Evolutionary conservation across 352 stramenopile genomes (phyloP).

Genomic region (Thalassiosira hispida): DNA sequence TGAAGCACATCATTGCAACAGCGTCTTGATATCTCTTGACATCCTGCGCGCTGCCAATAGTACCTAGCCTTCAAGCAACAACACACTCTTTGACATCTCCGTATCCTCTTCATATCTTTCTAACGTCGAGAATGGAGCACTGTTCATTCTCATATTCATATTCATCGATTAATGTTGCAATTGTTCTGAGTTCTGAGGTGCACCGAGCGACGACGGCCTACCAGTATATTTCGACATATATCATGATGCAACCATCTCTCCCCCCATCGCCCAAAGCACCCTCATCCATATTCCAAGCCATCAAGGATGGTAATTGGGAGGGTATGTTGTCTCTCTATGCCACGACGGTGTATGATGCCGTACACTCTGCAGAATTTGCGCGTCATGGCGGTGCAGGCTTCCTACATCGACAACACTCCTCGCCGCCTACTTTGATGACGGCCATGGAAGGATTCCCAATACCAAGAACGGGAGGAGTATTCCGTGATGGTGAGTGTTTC

Average conservation of each 20-base stretch:
- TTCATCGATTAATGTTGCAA: too few species aligned
- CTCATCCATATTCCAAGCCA: constrained; percentile 45
- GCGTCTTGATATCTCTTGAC: too few species aligned
- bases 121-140: too few species aligned
- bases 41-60: too few species aligned
- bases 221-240: constrained; percentile 2
- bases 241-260: constrained; percentile 24
- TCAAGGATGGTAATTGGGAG: constrained; percentile 46
- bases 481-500: constrained; percentile 24
- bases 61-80: too few species aligned
- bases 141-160: too few species aligned
- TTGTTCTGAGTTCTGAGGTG: not conserved
- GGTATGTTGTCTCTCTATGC: constrained; percentile 47
- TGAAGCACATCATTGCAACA: too few species aligned
- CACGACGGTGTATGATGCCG: constrained; percentile 34
- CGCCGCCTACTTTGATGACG: not conserved
- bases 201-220: not conserved
- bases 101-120: too few species aligned
- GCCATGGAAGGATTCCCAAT: not conserved
- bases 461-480: not conserved
- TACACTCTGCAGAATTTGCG: constrained; percentile 38
- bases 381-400: not conserved
- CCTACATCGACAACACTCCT: not conserved
- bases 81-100: too few species aligned
- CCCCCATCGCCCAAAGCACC: constrained; percentile 6